Conservation (phyloP, 352 stramenopile species). For the Pythium insidiosum region DNA sequence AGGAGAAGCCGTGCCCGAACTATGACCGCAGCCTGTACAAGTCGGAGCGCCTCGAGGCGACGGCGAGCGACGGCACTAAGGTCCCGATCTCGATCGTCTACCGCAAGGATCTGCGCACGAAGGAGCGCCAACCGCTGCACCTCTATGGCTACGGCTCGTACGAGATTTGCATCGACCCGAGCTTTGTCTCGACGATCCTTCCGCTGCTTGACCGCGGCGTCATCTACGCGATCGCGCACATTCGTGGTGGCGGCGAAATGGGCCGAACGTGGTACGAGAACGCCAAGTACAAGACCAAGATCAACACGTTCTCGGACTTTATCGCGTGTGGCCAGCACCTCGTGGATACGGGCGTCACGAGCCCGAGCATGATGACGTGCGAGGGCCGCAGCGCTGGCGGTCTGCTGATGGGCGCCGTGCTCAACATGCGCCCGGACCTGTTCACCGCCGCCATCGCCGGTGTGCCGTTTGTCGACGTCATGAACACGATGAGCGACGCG, state of each 20-base stretch:
- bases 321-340: constrained; percentile 89
- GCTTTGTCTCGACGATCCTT: constrained; percentile 87
- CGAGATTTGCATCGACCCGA: constrained; percentile 90
- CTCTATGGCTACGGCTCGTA: constrained; percentile 97
- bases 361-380: constrained; percentile 85
- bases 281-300: constrained; percentile 96
- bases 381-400: constrained; percentile 94
- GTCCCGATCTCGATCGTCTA: constrained; percentile 83
- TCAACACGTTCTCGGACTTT: constrained; percentile 98
- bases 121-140: constrained; percentile 68
- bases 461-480: constrained; percentile 97
- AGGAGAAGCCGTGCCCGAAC: constrained; percentile 89
- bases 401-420: constrained; percentile 92
- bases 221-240: constrained; percentile 96
- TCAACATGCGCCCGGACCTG: constrained; percentile 96
- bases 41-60: constrained; percentile 87
- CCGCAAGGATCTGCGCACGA: constrained; percentile 45
- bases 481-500: constrained; percentile 96
- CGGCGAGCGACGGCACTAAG: constrained; percentile 79
- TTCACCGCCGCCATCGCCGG: constrained; percentile 92
- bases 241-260: constrained; percentile 96
- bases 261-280: constrained; percentile 96
- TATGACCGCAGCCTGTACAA: constrained; percentile 91
- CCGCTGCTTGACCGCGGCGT: constrained; percentile 93
- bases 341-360: constrained; percentile 60